These are phyloP conservation scores for Annona cherimola DNA, from an alignment of 164 flowering plant genomes.

Conservation along the genomic window DNA sequence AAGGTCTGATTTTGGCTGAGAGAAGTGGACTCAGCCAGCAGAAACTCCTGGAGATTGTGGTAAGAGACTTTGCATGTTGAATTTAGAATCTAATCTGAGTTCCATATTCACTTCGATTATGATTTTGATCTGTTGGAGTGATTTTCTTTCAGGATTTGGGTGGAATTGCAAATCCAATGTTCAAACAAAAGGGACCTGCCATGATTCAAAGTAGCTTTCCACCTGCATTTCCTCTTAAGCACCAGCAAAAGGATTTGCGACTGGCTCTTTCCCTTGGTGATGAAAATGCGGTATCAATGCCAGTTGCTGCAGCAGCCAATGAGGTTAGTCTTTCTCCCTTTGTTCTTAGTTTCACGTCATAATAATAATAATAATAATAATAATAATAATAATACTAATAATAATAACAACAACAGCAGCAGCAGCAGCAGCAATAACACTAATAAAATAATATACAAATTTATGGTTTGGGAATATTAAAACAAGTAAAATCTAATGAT, in stretches of 20 bases:
- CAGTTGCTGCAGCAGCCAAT: slow-evolving; percentile 92
- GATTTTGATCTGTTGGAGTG: neutral
- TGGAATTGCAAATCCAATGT: slow-evolving; percentile 80
- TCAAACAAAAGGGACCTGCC: slow-evolving; percentile 76
- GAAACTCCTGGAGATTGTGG: slow-evolving; percentile 82
- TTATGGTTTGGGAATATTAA: too few relatives aligned
- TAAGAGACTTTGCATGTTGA: slow-evolving; percentile 13
- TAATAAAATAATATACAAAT: too few relatives aligned
- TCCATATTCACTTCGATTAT: neutral
- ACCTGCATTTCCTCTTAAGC: slow-evolving; percentile 93
- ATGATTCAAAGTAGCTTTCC: slow-evolving; percentile 61
- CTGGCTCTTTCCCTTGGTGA: slow-evolving; percentile 97
- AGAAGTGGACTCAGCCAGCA: slow-evolving; percentile 68
- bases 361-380: too few relatives aligned
- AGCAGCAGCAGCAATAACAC: too few relatives aligned
- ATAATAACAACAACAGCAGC: too few relatives aligned
- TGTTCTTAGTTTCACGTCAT: too few relatives aligned
- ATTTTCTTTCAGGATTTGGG: slow-evolving; percentile 64
- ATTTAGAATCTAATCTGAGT: neutral
- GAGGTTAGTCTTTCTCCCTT: slow-evolving; percentile 52
- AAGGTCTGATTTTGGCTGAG: slow-evolving; percentile 80
- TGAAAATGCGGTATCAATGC: slow-evolving; percentile 89
- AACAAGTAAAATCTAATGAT: too few relatives aligned
- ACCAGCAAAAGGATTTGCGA: slow-evolving; percentile 98
- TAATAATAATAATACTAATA: too few relatives aligned